Base-by-base conservation (phyloP, 2,329 filamentous ascomycete genomes). In the Emmonsiellopsis sp. region DNA sequence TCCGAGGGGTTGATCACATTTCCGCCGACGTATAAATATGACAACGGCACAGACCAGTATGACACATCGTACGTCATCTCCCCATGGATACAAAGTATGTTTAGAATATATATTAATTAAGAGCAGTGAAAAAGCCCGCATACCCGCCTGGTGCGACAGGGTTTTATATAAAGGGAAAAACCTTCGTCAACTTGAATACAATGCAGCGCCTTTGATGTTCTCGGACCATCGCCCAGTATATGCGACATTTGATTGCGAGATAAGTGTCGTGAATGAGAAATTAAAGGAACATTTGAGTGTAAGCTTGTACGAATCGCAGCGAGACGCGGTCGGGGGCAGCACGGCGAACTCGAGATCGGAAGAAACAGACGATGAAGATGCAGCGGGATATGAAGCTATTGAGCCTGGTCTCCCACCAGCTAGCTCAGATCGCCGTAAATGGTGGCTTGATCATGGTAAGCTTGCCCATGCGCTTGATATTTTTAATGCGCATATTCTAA, bases 141-240 rank as follows among this genome's bases (percentile, higher is more conserved):
- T 97, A 57, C 93, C 93, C 2, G 93, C 93, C 0, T 98, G 93
- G 93, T 96, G 91, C 56, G 93, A 98, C 70, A 87, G 93, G 38
- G 87, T 98, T 45, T 74, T 98, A 7, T 85, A 88, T 55, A 94
- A 91, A 72, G 93, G 93, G 7, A 75, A 81, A 55, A 91, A 89
- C 61, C 79, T 98, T 37, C 83, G 84, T 42, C 93, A 97, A 67
- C 76, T 87, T 9, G 80, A 87, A 34, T 98, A 98, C 70, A 82
- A 88, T 63, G 85, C 82, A 51, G 90, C 91, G 3, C 84, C 89
- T 32, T 76, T 98, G 37, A 82, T 80, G 10, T 95, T 97, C 67
- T 98, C 93, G 0, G 93, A 98, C 65, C 93, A 98, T 69, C 82
- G 91, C n/a, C 93, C 93, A 1, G 92, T 98, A 0, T 96, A 89